Evolutionary conservation across 139 green algal species (phyloP), one percentile per base, ranked within the genome.

Genomic region (Volvox reticuliferus): DNA sequence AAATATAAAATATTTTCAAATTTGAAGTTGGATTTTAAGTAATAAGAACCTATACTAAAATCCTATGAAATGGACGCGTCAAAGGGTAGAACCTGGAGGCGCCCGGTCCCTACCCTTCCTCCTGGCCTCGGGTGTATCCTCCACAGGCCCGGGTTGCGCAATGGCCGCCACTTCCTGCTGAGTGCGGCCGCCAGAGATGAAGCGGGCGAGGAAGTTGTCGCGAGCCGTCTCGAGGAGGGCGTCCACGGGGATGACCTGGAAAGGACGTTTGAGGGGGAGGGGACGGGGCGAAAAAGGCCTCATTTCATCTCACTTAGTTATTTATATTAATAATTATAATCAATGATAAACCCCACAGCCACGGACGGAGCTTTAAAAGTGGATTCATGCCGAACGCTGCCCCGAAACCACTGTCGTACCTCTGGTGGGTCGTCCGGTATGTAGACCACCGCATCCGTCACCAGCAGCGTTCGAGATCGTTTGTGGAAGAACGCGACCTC

Each of bases 401-500:
- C 44, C n/a, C 44, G 9, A 55, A 55, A 5, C 44, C 44, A 21
- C 32, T 32, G 13, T 28, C 75, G 89, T 69, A 94, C 93, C 88
- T 95, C 93, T 22, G 95, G 94, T n/a, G 96, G 95, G 19, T 93
- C 82, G 14, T 88, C 62, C 5, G 94, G 93, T 61, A 99, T 91
- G 55, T 93, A 98, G 13, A 99, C 79, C 12, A 98, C 95, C 0
- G 96, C 94, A 71, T 99, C 98, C 2, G 98, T 99, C 20, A 99
- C 94, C 77, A 99, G 86, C 80, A 99, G 93, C 0, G 95, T 98
- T 62, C 93, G 88, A 16, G 91, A 94, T 1, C 50, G 14, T 77
- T 97, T 98, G 95, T 99, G 97, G 91, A 97, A 99, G 83, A 99
- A 98, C 6, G 97, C 96, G 22, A 94, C 94, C 94, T 98, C 96